These are phyloP conservation scores for Yamadazyma oceani DNA, from an alignment of 1,139 yeast species.

Conservation along the genomic window DNA sequence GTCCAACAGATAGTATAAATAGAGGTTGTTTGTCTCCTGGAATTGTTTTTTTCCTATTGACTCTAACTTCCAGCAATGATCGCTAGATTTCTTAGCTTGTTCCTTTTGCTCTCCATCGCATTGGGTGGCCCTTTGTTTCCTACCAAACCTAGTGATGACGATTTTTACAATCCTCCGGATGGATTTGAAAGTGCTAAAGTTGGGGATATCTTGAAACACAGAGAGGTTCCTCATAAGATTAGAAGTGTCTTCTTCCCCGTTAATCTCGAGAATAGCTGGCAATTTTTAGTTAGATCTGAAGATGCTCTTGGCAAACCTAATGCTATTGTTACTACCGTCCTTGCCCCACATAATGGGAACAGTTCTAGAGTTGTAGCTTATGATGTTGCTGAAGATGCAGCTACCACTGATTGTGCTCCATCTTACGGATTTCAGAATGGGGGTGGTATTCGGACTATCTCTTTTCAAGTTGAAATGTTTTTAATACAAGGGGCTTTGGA, in stretches of 20 bases:
- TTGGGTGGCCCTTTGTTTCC: slow-evolving; percentile 1
- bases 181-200: slow-evolving; percentile 20
- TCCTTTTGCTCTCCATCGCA: too few species aligned
- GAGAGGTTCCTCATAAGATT: slow-evolving; percentile 22
- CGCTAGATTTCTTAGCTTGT: not conserved
- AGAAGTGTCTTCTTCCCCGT: slow-evolving; percentile 19
- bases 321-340: slow-evolving; percentile 32
- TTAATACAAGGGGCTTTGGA: slow-evolving; percentile 26
- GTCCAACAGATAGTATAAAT: too few species aligned
- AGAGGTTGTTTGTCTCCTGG: not conserved
- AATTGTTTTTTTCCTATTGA: not conserved
- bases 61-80: not conserved
- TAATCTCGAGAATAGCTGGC: slow-evolving; percentile 29
- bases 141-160: slow-evolving; percentile 19
- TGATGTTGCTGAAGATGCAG: slow-evolving; percentile 36
- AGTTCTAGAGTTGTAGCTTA: slow-evolving; percentile 28
- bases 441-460: slow-evolving; percentile 17
- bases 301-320: slow-evolving; percentile 30
- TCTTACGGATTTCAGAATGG: slow-evolving; percentile 30
- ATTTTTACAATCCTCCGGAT: slow-evolving; percentile 23
- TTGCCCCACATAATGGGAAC: slow-evolving; percentile 33
- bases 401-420: slow-evolving; percentile 29
- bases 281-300: slow-evolving; percentile 31
- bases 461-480: slow-evolving; percentile 25
- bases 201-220: slow-evolving; percentile 23